Evolutionary conservation across 208 protist genomes (phyloP).

Genomic region (Trypanosoma scelopori): DNA sequence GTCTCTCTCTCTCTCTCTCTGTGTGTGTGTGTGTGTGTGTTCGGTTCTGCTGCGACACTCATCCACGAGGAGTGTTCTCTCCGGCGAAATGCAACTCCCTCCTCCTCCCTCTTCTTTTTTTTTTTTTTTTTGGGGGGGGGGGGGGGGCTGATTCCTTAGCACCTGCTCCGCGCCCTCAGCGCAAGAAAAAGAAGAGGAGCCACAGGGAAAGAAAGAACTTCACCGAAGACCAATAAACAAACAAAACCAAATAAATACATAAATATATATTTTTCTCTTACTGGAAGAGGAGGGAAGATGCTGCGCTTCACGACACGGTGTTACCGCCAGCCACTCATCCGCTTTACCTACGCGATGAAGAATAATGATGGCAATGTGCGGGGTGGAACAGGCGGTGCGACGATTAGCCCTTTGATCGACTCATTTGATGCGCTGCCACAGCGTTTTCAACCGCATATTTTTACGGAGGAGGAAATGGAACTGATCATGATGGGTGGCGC

Average conservation of each 20-base stretch:
- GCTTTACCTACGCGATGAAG: constrained; percentile 70
- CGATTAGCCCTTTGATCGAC: constrained; percentile 34
- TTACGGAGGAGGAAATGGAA: constrained; percentile 77
- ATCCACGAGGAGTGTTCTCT: no score
- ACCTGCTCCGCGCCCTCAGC: background rate
- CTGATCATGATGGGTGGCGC: constrained; percentile 75
- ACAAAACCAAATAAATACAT: constrained; percentile 1
- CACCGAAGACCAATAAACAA: no score
- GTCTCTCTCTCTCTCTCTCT: background rate
- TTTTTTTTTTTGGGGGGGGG: no score
- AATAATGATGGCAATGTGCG: constrained; percentile 38
- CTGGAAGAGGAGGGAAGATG: constrained; percentile 25
- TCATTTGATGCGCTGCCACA: constrained; percentile 60
- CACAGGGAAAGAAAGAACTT: constrained; percentile 5
- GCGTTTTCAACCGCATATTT: constrained; percentile 54
- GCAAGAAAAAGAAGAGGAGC: background rate
- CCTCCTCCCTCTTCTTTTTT: background rate
- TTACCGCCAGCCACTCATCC: constrained; percentile 59
- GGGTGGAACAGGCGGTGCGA: background rate
- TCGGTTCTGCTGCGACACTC: no score
- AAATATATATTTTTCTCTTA: constrained; percentile 6
- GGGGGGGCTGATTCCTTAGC: no score
- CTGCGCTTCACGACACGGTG: constrained; percentile 29
- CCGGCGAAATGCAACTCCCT: no score
- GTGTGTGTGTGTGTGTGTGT: constrained; percentile 1